Evolutionary conservation across 192 early-diverging fungal species (phyloP), one percentile per base, ranked within the genome.

Genomic region (Linnemannia hyalina): DNA sequence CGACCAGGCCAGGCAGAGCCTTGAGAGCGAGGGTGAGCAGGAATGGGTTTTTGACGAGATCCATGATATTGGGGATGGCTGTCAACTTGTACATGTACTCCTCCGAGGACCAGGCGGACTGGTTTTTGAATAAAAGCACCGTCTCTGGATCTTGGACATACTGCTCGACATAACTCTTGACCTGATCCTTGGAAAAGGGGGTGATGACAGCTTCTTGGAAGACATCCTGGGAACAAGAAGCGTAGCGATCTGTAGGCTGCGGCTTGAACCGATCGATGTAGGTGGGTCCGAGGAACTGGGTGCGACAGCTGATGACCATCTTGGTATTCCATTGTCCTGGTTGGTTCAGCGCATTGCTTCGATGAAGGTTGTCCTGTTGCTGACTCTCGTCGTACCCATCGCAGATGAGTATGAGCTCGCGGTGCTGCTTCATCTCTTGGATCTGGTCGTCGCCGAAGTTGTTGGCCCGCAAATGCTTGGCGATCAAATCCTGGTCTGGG

Each of bases 311-410:
- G 36, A 70, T 70, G 69, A 70, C 38, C 69, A 70, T 70, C 69
- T 70, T 70, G 35, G 38, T 20, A 6, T 38, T 29, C 69, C 69
- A 70, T 6, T 70, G 69, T 2, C 38, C 18, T 4, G 47, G 47
- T 2, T 49, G 47, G 47, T 49, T 49, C 16, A 49, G 47, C 15
- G 16, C 2, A 2, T 49, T 49, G 18, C 15, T 49, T 0, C 47
- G 47, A 15, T 49, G 47, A 5, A 49, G 47, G 47, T 70, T 70
- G 69, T 20, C 32, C 18, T 11, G 18, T 9, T 38, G 32, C 2
- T 70, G 69, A 7, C 69, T 36, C 35, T 70, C 69, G 18, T 70
- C 69, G 16, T 70, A 70, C 18, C 69, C 69, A 42, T 70, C 69
- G 16, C 69, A 70, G 18, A 70, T 29, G 35, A 70, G 20, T 10